These are phyloP conservation scores for Selenicereus undatus DNA, from an alignment of 148 eudicot species.

Conservation along the genomic window DNA sequence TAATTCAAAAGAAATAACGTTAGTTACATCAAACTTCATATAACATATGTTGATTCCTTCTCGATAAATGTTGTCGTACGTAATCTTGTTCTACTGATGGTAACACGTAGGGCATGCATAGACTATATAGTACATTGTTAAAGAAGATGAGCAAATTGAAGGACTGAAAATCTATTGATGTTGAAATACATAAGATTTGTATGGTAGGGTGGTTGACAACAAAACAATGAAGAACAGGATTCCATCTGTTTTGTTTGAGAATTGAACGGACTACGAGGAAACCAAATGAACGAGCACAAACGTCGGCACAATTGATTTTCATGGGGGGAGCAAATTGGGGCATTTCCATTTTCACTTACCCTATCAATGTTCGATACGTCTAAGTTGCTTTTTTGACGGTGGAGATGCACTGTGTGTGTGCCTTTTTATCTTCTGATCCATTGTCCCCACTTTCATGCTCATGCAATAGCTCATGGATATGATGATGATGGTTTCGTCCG, in stretches of 20 bases:
- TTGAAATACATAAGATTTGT: background rate
- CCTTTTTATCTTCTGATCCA: background rate
- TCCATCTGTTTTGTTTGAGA: background rate
- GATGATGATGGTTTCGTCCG: background rate
- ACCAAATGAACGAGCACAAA: background rate
- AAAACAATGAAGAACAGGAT: background rate
- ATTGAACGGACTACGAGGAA: background rate
- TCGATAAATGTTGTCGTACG: background rate
- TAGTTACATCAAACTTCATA: background rate
- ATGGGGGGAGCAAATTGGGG: background rate
- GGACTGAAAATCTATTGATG: background rate
- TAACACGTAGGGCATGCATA: background rate
- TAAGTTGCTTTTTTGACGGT: background rate
- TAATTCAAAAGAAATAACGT: no score
- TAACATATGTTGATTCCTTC: background rate
- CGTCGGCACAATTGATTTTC: background rate
- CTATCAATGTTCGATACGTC: conserved; percentile 6
- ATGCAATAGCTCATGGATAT: no score
- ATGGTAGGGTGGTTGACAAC: background rate
- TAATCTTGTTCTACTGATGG: background rate
- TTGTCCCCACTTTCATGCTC: background rate
- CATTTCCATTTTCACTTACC: background rate
- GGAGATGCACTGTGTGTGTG: background rate
- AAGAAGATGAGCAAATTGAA: background rate
- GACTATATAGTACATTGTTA: background rate